Conservation (phyloP, 305 asterid genomes). For the Fraxinus latifolia region DNA sequence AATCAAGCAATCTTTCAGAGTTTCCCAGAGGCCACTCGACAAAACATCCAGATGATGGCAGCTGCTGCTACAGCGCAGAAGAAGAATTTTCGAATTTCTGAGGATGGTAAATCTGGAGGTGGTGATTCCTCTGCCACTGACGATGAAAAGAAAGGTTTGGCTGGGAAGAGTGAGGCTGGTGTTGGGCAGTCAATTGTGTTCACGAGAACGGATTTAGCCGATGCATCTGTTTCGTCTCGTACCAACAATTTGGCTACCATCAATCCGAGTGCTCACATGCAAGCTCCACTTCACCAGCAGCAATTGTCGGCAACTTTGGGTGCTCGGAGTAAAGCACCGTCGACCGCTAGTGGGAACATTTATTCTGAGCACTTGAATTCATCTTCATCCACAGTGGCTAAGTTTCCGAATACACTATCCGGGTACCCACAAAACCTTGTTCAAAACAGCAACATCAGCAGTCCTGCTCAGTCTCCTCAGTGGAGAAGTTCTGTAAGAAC, state of each 20-base stretch:
- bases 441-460: slow-evolving; percentile 48
- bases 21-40: slow-evolving; percentile 40
- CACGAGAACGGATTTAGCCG: slow-evolving; percentile 54
- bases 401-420: slow-evolving; percentile 51
- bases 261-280: slow-evolving; percentile 47
- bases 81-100: slow-evolving; percentile 51
- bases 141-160: slow-evolving; percentile 58
- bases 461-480: slow-evolving; percentile 64
- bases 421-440: slow-evolving; percentile 66
- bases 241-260: slow-evolving; percentile 29
- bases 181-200: slow-evolving; percentile 71
- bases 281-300: slow-evolving; percentile 37
- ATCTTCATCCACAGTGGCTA: slow-evolving; percentile 43
- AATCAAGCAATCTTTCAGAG: slow-evolving; percentile 47
- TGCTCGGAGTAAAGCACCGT: slow-evolving; percentile 47
- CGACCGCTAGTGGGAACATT: slow-evolving; percentile 44
- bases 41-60: slow-evolving; percentile 41
- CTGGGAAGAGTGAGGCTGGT: slow-evolving; percentile 34
- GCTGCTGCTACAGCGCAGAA: slow-evolving; percentile 15
- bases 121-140: slow-evolving; percentile 47
- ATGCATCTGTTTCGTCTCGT: slow-evolving; percentile 42
- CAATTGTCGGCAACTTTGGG: slow-evolving; percentile 27
- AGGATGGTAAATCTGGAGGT: slow-evolving; percentile 54
- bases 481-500: slow-evolving; percentile 62
- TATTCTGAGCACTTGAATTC: slow-evolving; percentile 67